phyloP scores from a whole-genome alignment of 768 basidiomycete species.

The Hygrocybe coccinea region DNA sequence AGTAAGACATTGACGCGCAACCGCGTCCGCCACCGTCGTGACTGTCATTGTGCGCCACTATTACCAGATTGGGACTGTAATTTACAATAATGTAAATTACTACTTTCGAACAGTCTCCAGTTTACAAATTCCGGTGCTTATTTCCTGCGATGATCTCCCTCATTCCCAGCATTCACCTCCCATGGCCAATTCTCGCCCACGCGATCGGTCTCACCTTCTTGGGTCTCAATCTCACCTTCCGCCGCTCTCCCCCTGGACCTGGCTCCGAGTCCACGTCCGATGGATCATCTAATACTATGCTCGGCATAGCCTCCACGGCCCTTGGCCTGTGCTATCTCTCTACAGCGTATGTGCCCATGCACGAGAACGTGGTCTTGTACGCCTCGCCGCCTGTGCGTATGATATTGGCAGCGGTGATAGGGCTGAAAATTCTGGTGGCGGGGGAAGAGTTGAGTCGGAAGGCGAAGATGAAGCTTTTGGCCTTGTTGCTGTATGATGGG shows the following conservation, averaged over 20 bases:
- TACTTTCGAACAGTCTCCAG: too few species aligned
- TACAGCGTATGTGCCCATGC: slow-evolving; percentile 3
- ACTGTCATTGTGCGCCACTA: too few species aligned
- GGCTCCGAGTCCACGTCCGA: background rate
- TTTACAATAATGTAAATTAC: too few species aligned
- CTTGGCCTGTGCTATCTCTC: slow-evolving; percentile 4
- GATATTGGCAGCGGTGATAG: background rate
- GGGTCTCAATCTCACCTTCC: slow-evolving; percentile 4
- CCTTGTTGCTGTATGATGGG: background rate
- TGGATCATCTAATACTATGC: background rate
- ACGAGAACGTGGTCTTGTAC: slow-evolving; percentile 3
- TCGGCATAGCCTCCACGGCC: slow-evolving; percentile 1
- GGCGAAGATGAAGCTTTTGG: background rate
- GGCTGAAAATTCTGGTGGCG: background rate
- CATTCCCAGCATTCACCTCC: slow-evolving; percentile 3
- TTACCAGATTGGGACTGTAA: too few species aligned
- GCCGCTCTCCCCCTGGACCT: background rate
- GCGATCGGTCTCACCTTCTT: background rate
- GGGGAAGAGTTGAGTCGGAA: background rate
- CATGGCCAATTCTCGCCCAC: background rate
- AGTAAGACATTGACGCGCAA: too few species aligned
- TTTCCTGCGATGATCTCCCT: slow-evolving; percentile 1
- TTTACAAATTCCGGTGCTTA: too few species aligned
- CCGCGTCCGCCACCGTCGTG: too few species aligned
- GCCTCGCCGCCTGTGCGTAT: slow-evolving; percentile 2